Base-by-base conservation (phyloP, 2,329 filamentous ascomycete genomes). In the Pseudocercospora fijiensis region DNA sequence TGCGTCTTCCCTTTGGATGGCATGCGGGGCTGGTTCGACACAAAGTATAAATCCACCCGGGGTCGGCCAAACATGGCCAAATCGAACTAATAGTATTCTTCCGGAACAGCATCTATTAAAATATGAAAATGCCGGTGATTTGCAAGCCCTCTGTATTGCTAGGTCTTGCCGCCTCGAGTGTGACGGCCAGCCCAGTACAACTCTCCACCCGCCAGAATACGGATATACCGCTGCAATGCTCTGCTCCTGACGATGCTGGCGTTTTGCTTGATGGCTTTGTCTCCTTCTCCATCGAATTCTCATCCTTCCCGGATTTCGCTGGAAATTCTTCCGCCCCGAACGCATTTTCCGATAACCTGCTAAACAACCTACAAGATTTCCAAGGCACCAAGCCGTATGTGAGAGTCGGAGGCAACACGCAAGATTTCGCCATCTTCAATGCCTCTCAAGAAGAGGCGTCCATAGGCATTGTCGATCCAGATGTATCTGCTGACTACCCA, bases 331-430 rank as follows among this genome's bases (percentile, higher is more conserved):
- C 83, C 0, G 69, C 72, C 8, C 86, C 86, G 1, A 88, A 88
- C 70, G 78, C 72, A 0, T 89, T 86, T 73, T 87, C 85, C 0
- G 80, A 87, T 64, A 86, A 85, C 56, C 78, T 88, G 6, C 75
- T 89, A 26, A 79, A 82, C 30, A 88, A 87, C 62, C 69, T 89
- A 20, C 83, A 78, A 1, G 72, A 79, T n/a, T 70, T 87, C 3
- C 79, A 78, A 13, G 85, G 85, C 8, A 80, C 78, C 6, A 86
- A 86, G 65, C 86, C 86, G 1, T 80, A 85, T 68, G 83, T 89
- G 61, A 79, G 86, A 16, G 85, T 89, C 1, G 86, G 87, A 3
- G 87, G 86, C n/a, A 89, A 88, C 69, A 88, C 86, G 0, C 86
- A 89, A 69, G 86, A 89, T 76, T 87, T 84, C 67, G 85, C 85